Conservation (phyloP, 2,329 filamentous ascomycete species). For the Macrophomina pseudophaseolina region DNA sequence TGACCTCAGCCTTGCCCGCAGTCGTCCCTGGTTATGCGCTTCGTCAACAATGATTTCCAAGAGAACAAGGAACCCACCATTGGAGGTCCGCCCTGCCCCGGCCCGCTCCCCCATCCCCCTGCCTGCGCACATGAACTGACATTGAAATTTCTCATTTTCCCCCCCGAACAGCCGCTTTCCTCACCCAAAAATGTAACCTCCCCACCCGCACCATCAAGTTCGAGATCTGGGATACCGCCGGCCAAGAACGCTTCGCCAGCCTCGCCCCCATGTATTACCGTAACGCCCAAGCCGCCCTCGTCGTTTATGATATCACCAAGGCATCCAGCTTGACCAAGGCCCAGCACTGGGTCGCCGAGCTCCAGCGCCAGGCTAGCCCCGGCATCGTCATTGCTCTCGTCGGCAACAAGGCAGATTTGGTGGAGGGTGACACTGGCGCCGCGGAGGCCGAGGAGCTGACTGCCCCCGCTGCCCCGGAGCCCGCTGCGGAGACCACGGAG, state of each 20-base stretch:
- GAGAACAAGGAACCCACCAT: constrained; percentile 99
- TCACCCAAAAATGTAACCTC: constrained; percentile 98
- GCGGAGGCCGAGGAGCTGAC: constrained; percentile 52
- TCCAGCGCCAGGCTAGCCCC: constrained; percentile 93
- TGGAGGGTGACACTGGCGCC: constrained; percentile 18
- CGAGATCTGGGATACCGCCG: constrained; percentile 95
- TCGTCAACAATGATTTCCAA: constrained; percentile 99
- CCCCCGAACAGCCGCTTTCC: constrained; percentile 75
- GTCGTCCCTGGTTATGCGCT: constrained; percentile 96
- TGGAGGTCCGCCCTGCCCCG: constrained; percentile 67
- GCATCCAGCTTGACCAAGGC: constrained; percentile 94
- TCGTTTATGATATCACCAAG: constrained; percentile 98
- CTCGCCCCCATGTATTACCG: constrained; percentile 99
- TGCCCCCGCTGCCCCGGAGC: constrained; percentile 50
- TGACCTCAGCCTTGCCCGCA: constrained; percentile 44
- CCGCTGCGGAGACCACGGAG: constrained; percentile 37
- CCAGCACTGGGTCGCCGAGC: constrained; percentile 97
- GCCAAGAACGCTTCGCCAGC: constrained; percentile 95
- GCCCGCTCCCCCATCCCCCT: not conserved
- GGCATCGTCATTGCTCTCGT: constrained; percentile 97
- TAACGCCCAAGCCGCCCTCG: constrained; percentile 95
- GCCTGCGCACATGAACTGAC: constrained; percentile 15
- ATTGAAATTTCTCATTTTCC: too few species aligned
- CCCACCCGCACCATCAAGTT: constrained; percentile 77
- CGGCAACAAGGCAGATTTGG: constrained; percentile 91